Percentiles rank a stretch among this genome's conserved stretches.
Evolutionary conservation across 2,329 filamentous ascomycete species (phyloP).

Genomic region (Claviceps citrina): DNA sequence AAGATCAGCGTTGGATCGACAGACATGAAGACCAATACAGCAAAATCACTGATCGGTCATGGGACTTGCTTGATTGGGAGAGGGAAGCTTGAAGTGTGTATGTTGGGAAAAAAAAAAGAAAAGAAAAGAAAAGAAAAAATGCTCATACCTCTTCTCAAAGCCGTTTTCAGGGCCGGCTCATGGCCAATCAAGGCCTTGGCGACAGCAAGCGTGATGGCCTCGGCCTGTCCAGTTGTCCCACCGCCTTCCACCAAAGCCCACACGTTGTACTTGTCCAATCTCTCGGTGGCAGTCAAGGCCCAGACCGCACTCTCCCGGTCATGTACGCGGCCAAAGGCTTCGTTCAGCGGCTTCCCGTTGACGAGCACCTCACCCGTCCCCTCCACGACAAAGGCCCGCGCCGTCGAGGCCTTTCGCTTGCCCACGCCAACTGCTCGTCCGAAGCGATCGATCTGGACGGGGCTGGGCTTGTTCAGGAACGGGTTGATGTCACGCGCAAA

Average conservation of each 20-base stretch:
- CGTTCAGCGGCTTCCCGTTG: constrained; percentile 73
- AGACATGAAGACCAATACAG: too few species aligned
- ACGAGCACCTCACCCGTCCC: constrained; percentile 79
- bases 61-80: too few species aligned
- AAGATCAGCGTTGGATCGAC: neutral
- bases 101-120: neutral
- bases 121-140: neutral
- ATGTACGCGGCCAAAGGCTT: constrained; percentile 75
- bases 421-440: constrained; percentile 71
- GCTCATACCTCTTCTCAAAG: constrained; percentile 68
- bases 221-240: constrained; percentile 86
- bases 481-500: constrained; percentile 67
- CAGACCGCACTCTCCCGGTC: constrained; percentile 90
- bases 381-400: constrained; percentile 78
- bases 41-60: too few species aligned
- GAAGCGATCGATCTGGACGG: constrained; percentile 54
- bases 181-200: constrained; percentile 79
- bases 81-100: too few species aligned
- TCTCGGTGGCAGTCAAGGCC: constrained; percentile 67
- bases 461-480: constrained; percentile 45
- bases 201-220: constrained; percentile 81
- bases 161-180: constrained; percentile 80
- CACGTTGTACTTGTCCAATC: constrained; percentile 93
- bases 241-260: constrained; percentile 77
- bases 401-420: constrained; percentile 73